Percentiles rank a stretch among this genome's conserved stretches.
phyloP scores from a whole-genome alignment of 805 yeast species.

The Spathaspora gorwiae region DNA sequence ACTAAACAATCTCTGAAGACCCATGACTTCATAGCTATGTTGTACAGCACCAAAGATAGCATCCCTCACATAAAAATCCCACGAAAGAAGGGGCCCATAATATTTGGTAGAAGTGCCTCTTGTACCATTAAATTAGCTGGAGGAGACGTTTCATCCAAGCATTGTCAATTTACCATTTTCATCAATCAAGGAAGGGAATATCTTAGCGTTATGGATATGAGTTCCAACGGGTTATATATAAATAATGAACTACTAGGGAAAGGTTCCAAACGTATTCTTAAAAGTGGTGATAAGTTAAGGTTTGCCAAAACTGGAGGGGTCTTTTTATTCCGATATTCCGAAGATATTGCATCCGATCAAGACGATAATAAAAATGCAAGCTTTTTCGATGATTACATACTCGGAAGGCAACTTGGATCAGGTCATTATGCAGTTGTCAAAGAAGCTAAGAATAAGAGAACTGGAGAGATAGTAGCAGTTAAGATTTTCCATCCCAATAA shows the following conservation, averaged over 20 bases:
- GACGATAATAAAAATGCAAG: conserved; percentile 24
- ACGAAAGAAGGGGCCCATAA: conserved; percentile 13
- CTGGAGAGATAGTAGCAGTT: conserved; percentile 65
- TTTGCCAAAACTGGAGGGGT: conserved; percentile 52
- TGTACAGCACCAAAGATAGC: conserved; percentile 15
- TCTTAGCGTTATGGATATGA: conserved; percentile 50
- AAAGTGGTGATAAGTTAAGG: conserved; percentile 59
- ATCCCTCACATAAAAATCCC: conserved; percentile 17
- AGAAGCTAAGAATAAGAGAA: conserved; percentile 54
- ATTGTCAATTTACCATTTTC: conserved; percentile 45
- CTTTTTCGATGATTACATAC: conserved; percentile 53
- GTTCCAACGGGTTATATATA: conserved; percentile 64
- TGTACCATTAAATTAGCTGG: conserved; percentile 55
- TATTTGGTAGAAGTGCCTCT: conserved; percentile 53
- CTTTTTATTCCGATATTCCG: conserved; percentile 44
- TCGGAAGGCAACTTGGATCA: conserved; percentile 61
- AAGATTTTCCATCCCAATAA: conserved; percentile 64
- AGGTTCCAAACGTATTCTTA: conserved; percentile 44
- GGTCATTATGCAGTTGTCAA: conserved; percentile 84
- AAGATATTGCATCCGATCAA: conserved; percentile 18
- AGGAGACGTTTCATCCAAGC: conserved; percentile 61
- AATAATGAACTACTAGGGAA: conserved; percentile 53
- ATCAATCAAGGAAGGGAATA: conserved; percentile 21
- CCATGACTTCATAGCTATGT: conserved; percentile 14
- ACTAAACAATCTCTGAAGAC: conserved; percentile 3